A percentile compares a stretch with the other conserved stretches of the same genome.
phyloP scores from a whole-genome alignment of 805 yeast genomes.

The Spathaspora arborariae region DNA sequence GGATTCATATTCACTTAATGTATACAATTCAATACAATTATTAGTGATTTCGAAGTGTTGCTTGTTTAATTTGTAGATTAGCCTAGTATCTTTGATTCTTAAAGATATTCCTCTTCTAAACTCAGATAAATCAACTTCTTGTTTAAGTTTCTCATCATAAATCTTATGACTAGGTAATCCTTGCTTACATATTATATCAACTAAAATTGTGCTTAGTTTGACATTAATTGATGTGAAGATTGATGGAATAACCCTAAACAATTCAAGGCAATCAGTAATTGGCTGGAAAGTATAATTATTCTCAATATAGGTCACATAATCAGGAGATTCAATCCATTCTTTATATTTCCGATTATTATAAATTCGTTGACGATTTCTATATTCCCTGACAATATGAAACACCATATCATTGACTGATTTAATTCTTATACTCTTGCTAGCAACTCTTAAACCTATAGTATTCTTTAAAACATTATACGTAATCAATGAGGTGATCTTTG shows the following conservation, averaged over 20 bases:
- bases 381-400: conserved; percentile 30
- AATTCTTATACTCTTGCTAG: conserved; percentile 23
- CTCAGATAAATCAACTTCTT: conserved; percentile 31
- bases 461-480: conserved; percentile 22
- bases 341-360: conserved; percentile 25
- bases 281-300: background rate
- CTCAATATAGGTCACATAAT: background rate
- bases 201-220: conserved; percentile 23
- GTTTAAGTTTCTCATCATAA: conserved; percentile 17
- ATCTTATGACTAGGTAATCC: conserved; percentile 32
- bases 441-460: conserved; percentile 18
- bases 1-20: conserved; percentile 35
- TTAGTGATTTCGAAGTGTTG: conserved; percentile 19
- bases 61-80: conserved; percentile 19
- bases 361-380: conserved; percentile 25
- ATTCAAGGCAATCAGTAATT: conserved; percentile 14
- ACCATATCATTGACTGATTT: conserved; percentile 35
- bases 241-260: conserved; percentile 30
- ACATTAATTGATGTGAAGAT: conserved; percentile 23
- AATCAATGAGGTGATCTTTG: conserved; percentile 24
- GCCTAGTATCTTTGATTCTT: conserved; percentile 16
- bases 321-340: conserved; percentile 1
- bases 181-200: conserved; percentile 38
- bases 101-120: conserved; percentile 37
- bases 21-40: conserved; percentile 25